These are phyloP conservation scores for Colletotrichum plurivorum DNA, from an alignment of 2,329 filamentous ascomycete genomes.

Conservation along the genomic window DNA sequence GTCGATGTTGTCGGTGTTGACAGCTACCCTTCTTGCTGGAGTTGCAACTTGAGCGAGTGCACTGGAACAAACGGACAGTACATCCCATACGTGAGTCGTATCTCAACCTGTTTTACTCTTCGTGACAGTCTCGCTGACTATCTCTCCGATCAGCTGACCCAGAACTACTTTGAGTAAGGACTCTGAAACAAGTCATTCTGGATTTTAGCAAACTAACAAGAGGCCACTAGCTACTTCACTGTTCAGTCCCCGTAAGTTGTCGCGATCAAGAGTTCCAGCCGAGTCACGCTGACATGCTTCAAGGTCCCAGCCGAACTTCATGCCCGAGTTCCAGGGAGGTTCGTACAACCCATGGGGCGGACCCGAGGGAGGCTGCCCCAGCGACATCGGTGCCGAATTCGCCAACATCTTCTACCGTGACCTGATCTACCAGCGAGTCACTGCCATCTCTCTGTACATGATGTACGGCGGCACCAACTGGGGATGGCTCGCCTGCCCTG, in stretches of 20 bases:
- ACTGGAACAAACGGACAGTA: conserved; percentile 72
- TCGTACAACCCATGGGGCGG: conserved; percentile 75
- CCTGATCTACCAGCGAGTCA: conserved; percentile 71
- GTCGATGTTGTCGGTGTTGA: conserved; percentile 68
- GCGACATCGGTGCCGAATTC: conserved; percentile 70
- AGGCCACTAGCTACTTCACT: conserved; percentile 46
- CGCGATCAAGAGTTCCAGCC: too few species aligned
- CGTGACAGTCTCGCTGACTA: neutral
- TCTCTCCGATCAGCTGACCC: conserved; percentile 14
- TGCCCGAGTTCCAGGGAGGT: conserved; percentile 73
- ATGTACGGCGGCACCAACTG: conserved; percentile 76
- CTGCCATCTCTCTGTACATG: conserved; percentile 75
- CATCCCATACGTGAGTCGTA: conserved; percentile 63
- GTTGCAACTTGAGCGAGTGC: conserved; percentile 73
- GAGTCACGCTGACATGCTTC: neutral
- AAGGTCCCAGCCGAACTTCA: conserved; percentile 64
- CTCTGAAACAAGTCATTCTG: too few species aligned
- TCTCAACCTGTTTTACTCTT: neutral
- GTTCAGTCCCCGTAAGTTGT: conserved; percentile 48
- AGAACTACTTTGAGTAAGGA: conserved; percentile 32
- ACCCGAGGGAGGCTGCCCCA: conserved; percentile 67
- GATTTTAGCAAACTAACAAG: conserved; percentile 15
- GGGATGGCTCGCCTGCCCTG: conserved; percentile 70
- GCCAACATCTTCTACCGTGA: conserved; percentile 76
- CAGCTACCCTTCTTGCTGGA: conserved; percentile 72